Evolutionary conservation across 2,329 filamentous ascomycete genomes (phyloP), one percentile per base, ranked within the genome.

Genomic region (Polytolypa hystricis): DNA sequence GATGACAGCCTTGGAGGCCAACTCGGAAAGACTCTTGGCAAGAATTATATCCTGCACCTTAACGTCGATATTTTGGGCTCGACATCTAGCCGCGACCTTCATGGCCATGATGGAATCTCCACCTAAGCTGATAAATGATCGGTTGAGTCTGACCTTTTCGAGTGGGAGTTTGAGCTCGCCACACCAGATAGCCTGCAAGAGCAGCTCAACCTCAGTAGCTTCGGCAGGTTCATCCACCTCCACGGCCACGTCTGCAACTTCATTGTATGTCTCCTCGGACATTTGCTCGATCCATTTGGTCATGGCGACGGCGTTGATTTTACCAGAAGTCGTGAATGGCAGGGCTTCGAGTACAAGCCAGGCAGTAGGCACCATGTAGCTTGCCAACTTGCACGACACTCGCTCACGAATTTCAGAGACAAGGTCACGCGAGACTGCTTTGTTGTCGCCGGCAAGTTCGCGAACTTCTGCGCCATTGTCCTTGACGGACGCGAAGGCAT

Each of bases 41-140:
- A 35, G 41, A 17, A 40, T 21, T 6, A 43, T 40, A 17, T 43
- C 34, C 14, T 32, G 18, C 12, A 40, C 30, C 5, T 16, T 32
- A 9, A 43, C 9, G 11, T 23, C 12, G 27, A 43, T 30, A 5
- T 32, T 29, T 30, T 37, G 12, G n/a, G 31, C 19, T 23, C 34
- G 33, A 12, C 38, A 40, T 26, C 26, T 25, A 9, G 30, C 33
- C n/a, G 19, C 33, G 5, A 40, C 31, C 26, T 43, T 38, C 38
- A 43, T 43, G 5, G 41, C 41, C 8, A 39, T 33, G 17, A 43
- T 43, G 12, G 38, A 41, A 19, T 43, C 35, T 10, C 39, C 41
- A 11, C 41, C 41, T 2, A 38, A 33, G 18, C 21, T 29, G 16
- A 41, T 15, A 30, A 41, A 43, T 12, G 26, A 26, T 12, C 36